phyloP scores from a whole-genome alignment of 2,329 filamentous ascomycete species.

The Exserohilum rostratum region DNA sequence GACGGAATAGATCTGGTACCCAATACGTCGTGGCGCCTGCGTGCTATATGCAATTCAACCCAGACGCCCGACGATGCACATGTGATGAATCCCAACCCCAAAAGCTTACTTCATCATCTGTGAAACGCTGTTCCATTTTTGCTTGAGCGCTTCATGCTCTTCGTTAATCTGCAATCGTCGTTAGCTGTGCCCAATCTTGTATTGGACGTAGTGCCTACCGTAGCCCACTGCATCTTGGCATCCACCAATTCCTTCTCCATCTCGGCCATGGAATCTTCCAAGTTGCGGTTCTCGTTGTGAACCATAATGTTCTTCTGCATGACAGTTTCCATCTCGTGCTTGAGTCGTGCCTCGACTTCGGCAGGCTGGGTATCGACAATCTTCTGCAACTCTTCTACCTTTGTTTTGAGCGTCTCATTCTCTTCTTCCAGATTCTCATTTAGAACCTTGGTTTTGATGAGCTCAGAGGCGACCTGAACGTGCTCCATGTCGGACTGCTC shows the following conservation, averaged over 20 bases:
- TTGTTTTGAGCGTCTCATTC: constrained; percentile 84
- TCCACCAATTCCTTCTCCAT: constrained; percentile 91
- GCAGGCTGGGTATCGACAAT: constrained; percentile 89
- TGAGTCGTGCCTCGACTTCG: constrained; percentile 82
- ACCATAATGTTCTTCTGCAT: constrained; percentile 93
- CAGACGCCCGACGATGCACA: constrained; percentile 25
- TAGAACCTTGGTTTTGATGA: constrained; percentile 90
- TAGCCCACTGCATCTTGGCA: constrained; percentile 93
- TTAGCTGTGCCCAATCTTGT: constrained; percentile 20
- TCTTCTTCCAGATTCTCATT: constrained; percentile 88
- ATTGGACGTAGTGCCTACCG: constrained; percentile 65
- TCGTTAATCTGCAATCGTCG: constrained; percentile 50
- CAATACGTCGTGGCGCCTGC: constrained; percentile 25
- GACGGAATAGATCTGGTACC: constrained; percentile 23
- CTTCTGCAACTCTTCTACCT: constrained; percentile 82
- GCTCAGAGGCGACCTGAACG: constrained; percentile 84
- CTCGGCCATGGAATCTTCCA: constrained; percentile 89
- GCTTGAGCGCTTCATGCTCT: constrained; percentile 56
- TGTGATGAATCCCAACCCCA: constrained; percentile 13
- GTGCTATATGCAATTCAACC: constrained; percentile 29
- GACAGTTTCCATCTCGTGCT: constrained; percentile 85
- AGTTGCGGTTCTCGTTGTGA: constrained; percentile 84
- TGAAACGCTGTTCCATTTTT: constrained; percentile 56
- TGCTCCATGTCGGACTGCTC: constrained; percentile 91
- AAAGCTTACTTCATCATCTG: constrained; percentile 52